These are phyloP conservation scores for Venturia nashicola DNA, from an alignment of 2,329 filamentous ascomycete species.

Conservation along the genomic window DNA sequence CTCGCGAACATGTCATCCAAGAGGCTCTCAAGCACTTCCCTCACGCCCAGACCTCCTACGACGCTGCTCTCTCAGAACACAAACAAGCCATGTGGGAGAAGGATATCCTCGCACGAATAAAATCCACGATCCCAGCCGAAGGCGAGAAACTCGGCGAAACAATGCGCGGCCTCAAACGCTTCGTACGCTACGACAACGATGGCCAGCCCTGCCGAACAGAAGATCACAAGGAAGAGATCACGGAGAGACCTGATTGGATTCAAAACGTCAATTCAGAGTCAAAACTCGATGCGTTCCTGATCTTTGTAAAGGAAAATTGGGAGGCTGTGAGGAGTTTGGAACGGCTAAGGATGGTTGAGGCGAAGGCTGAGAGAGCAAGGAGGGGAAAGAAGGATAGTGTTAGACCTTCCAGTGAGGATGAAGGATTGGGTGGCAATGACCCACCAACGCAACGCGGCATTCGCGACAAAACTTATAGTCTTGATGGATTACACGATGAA, in stretches of 20 bases:
- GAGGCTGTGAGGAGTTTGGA: constrained; percentile 19
- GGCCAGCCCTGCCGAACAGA: constrained; percentile 13
- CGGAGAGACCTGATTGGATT: constrained; percentile 16
- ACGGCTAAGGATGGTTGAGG: constrained; percentile 13
- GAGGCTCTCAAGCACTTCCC: constrained; percentile 18
- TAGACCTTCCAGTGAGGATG: neutral
- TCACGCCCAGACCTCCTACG: neutral
- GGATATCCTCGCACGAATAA: constrained; percentile 33
- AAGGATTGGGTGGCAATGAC: too few relatives aligned
- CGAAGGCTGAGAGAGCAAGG: neutral
- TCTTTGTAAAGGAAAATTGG: constrained; percentile 22
- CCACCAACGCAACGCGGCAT: too few relatives aligned
- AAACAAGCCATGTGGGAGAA: constrained; percentile 26
- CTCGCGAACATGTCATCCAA: constrained; percentile 35
- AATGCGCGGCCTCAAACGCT: constrained; percentile 22
- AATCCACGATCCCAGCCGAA: constrained; percentile 22
- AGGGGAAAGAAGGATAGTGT: neutral
- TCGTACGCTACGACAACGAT: constrained; percentile 20
- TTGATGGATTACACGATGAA: too few relatives aligned
- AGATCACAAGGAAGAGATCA: constrained; percentile 11
- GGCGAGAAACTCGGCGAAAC: constrained; percentile 16
- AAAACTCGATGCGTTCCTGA: constrained; percentile 10
- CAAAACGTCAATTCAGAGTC: constrained; percentile 10
- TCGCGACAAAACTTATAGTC: too few relatives aligned
- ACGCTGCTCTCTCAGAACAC: constrained; percentile 13